These are phyloP conservation scores for Babesia sp. DNA, from an alignment of 169 alveolate genomes.

Conservation along the genomic window DNA sequence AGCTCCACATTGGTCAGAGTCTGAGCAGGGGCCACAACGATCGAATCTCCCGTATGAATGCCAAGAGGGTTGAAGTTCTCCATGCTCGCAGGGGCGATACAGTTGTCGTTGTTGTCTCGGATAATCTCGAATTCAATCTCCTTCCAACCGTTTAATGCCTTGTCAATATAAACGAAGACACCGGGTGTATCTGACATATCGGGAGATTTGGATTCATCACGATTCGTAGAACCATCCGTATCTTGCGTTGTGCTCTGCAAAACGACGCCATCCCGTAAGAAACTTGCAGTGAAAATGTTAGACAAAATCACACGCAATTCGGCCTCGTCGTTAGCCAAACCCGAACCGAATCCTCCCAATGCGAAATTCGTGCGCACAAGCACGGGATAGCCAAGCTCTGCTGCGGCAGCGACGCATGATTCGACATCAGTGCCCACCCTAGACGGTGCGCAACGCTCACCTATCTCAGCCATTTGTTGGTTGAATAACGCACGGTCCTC, in stretches of 20 bases:
- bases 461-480: constrained; percentile 79
- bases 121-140: constrained; percentile 88
- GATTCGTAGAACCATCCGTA: constrained; percentile 65
- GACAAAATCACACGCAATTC: constrained; percentile 70
- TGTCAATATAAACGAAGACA: constrained; percentile 83
- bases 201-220: background rate
- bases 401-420: constrained; percentile 78
- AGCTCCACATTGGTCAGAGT: constrained; percentile 84
- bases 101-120: constrained; percentile 85
- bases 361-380: constrained; percentile 85
- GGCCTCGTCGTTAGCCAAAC: constrained; percentile 81
- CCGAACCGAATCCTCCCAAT: constrained; percentile 81
- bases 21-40: constrained; percentile 90
- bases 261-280: constrained; percentile 45
- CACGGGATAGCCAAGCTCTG: constrained; percentile 84
- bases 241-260: constrained; percentile 60
- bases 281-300: constrained; percentile 72
- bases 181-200: background rate
- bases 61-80: constrained; percentile 90
- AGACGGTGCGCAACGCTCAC: constrained; percentile 84
- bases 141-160: constrained; percentile 86
- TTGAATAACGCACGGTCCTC: constrained; percentile 85
- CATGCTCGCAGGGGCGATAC: constrained; percentile 88
- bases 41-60: constrained; percentile 90
- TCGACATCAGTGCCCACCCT: constrained; percentile 71